Evolutionary conservation across 805 yeast genomes (phyloP), one percentile per base, ranked within the genome.

Genomic region (Blastobotrys chiropterorum): DNA sequence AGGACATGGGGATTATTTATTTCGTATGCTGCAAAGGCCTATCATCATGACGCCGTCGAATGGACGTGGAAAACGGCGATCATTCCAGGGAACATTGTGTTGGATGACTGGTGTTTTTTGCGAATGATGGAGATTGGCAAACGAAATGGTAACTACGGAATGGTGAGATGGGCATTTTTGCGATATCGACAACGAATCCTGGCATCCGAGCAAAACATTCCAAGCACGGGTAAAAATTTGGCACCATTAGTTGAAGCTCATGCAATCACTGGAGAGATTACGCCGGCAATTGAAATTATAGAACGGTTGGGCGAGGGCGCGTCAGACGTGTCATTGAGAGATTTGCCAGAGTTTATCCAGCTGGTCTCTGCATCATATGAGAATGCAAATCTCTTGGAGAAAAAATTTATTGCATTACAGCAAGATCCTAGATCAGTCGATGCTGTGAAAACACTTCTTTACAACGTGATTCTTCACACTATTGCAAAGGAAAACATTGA

Each of bases 1-100:
- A 58, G 71, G 8, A 60, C 66, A 1, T 66, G 69, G 68, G 71
- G 68, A 3, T 38, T 64, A 34, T 59, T 66, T 17, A 46, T 62
- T 11, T 54, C 62, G 8, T 53, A 55, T 2, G 60, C 59, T 1
- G 54, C 64, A 19, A 57, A 58, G 22, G 47, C 46, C 5, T 34
- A 40, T 15, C 57, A 62, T 53, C 61, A 62, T 47, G 53, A 46
- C 2, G 59, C 61, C 1, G 53, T 65, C n/a, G 52, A 56, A 15
- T 67, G 66, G 63, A 56, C 61, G 15, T 55, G 56, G 52, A 51
- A 56, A 14, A 45, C 53, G 11, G 69, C 65, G 3, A 57, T 56
- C 2, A 53, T 63, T 7, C 67, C 68, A 2, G 70, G 69, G 7
- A 47, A 51, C 13, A 54, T 66, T 1, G 64, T 65, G 14, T 53